phyloP scores from a whole-genome alignment of 2,329 filamentous ascomycete species.

The Aspergillus sp. region DNA sequence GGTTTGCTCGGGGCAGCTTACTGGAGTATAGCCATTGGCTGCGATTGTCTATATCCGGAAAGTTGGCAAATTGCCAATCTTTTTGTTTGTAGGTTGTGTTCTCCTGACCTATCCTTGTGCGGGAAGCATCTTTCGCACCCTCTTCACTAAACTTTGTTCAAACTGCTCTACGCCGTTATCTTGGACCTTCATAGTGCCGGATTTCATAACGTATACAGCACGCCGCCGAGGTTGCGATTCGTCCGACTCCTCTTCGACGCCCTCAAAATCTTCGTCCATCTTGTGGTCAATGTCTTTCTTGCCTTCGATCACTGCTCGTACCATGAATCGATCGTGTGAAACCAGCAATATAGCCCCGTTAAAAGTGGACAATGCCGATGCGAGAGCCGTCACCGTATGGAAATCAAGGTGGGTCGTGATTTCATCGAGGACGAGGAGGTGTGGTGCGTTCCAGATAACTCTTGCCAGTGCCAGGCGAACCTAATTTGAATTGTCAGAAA shows the following conservation, averaged over 20 bases:
- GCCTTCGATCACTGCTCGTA: conserved; percentile 71
- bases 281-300: conserved; percentile 42
- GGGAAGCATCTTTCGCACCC: conserved; percentile 50
- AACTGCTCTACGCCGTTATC: conserved; percentile 65
- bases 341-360: conserved; percentile 74
- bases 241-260: conserved; percentile 49
- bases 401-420: conserved; percentile 84
- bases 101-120: neutral
- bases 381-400: conserved; percentile 72
- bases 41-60: no score
- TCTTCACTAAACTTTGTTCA: conserved; percentile 62
- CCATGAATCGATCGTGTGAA: conserved; percentile 80
- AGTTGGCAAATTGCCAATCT: no score
- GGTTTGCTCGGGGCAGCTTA: no score
- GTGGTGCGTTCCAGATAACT: conserved; percentile 67
- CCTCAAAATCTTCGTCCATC: conserved; percentile 47
- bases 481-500: conserved; percentile 22
- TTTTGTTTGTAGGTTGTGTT: neutral
- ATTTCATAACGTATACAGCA: conserved; percentile 61
- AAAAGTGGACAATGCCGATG: conserved; percentile 66
- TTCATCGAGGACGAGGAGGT: conserved; percentile 75
- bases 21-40: no score
- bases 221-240: conserved; percentile 47
- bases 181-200: conserved; percentile 57
- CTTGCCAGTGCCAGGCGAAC: conserved; percentile 65